Evolutionary conservation across 139 green algal genomes (phyloP).

Genomic region (Closterium sp.): DNA sequence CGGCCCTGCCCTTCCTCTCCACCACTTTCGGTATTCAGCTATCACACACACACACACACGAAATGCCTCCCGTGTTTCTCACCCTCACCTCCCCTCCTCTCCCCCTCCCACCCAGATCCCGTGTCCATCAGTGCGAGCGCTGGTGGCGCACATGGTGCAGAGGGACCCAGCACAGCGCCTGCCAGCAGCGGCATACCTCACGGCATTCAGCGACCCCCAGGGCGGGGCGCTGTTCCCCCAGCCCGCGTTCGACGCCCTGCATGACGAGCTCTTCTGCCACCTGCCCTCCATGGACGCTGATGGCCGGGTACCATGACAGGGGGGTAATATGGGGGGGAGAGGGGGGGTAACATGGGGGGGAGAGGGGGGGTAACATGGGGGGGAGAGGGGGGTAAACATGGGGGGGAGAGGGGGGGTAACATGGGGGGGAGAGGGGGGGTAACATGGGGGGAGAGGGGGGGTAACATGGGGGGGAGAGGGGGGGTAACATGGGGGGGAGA

Average conservation of each 20-base stretch:
- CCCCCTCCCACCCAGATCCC: constrained; percentile 38
- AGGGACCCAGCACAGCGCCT: constrained; percentile 70
- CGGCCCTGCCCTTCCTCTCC: neutral
- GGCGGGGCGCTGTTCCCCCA: neutral
- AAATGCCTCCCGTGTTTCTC: neutral
- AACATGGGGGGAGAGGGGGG: too few species aligned
- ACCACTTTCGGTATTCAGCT: too few species aligned
- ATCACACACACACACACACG: too few species aligned
- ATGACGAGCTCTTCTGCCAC: neutral
- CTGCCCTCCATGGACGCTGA: neutral
- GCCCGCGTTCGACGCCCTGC: neutral
- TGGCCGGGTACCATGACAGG: neutral
- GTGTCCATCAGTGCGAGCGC: constrained; percentile 16
- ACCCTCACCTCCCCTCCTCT: neutral
- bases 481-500: too few species aligned
- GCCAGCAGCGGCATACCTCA: constrained; percentile 71
- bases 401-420: too few species aligned
- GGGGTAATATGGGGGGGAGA: too few species aligned
- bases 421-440: too few species aligned
- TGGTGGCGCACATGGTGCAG: constrained; percentile 91
- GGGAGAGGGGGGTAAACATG: too few species aligned
- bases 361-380: too few species aligned
- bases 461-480: too few species aligned
- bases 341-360: too few species aligned
- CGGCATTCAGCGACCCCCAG: neutral